Base-by-base conservation (phyloP, 2,329 filamentous ascomycete species). In the Trichoderma sp. region DNA sequence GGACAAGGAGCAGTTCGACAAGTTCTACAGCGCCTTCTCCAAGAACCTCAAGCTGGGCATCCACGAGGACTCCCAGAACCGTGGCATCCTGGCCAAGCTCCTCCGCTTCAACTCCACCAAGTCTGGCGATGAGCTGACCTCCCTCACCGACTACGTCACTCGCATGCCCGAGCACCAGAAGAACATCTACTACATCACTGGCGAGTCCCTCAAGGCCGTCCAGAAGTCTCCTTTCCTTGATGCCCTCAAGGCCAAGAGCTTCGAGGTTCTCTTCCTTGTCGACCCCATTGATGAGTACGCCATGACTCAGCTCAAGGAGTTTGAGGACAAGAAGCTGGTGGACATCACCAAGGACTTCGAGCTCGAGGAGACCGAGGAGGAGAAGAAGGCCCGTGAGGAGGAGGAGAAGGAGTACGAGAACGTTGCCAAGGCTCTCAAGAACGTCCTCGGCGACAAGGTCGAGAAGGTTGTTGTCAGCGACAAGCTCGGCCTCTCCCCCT, bases 301-400 rank as follows among this genome's bases (percentile, higher is more conserved):
- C 84, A 97, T 97, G 92, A 97, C 94, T 77, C 94, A 97, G 88
- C 91, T 97, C 84, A 99, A 99, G 92, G 96, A 99, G 87, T 99
- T 97, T 79, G 96, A 99, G 82, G 92, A 93, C 87, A 99, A 98
- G 94, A 99, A 99, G 91, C 92, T 99, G 66, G 94, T 99, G 79
- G 96, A 99, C 82, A 98, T 99, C 86, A 99, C 96, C 89, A 99
- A 99, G 92, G 96, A 99, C 89, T 99, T 99, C 82, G 96, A 99
- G 87, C 93, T 99, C 72, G 96, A 99, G 91, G 96, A 99, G 92
- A 96, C 94, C 62, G 96, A 99, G 35, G 96, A 99, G 81, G 96
- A 99, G 93, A 99, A 98, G 94, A 92, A 90, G 81, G 84, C 90
- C 77, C 96, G 96, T 75, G 96, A 98, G 89, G 88, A 87, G 69